Evolutionary conservation across 1,139 yeast genomes (phyloP).

Genomic region (Candida mesenterica): DNA sequence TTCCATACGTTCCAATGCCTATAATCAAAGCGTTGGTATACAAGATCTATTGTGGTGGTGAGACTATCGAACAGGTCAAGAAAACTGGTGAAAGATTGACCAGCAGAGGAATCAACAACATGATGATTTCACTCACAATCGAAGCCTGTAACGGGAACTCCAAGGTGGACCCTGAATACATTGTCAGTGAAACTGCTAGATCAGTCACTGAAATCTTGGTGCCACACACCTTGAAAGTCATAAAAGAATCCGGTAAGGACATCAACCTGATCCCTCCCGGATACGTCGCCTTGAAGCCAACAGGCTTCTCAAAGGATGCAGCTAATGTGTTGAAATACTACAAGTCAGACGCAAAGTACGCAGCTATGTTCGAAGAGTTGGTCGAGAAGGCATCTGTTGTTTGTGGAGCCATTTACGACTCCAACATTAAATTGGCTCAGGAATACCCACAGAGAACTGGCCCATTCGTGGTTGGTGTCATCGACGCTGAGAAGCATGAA

Average conservation of each 20-base stretch:
- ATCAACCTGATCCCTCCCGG: slow-evolving; percentile 74
- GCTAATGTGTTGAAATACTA: slow-evolving; percentile 69
- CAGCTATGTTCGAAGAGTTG: slow-evolving; percentile 55
- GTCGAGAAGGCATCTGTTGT: slow-evolving; percentile 63
- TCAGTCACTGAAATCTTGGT: slow-evolving; percentile 71
- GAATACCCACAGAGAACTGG: slow-evolving; percentile 67
- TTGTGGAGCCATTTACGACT: slow-evolving; percentile 54
- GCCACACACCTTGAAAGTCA: slow-evolving; percentile 61
- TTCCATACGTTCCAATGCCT: slow-evolving; percentile 74
- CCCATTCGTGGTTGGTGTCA: slow-evolving; percentile 81
- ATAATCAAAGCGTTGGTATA: slow-evolving; percentile 72
- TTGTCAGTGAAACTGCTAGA: slow-evolving; percentile 62
- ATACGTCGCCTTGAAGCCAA: slow-evolving; percentile 89
- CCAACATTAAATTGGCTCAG: slow-evolving; percentile 46
- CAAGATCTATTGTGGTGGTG: slow-evolving; percentile 91
- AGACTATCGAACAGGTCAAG: slow-evolving; percentile 64
- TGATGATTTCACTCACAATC: slow-evolving; percentile 91
- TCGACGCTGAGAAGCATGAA: slow-evolving; percentile 90
- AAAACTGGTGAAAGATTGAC: slow-evolving; percentile 66
- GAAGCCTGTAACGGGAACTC: slow-evolving; percentile 85
- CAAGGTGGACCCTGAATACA: slow-evolving; percentile 60
- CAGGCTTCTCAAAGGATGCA: slow-evolving; percentile 81
- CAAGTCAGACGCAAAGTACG: slow-evolving; percentile 42
- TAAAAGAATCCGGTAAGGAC: slow-evolving; percentile 41
- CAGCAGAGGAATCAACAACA: slow-evolving; percentile 78